Base-by-base conservation (phyloP, 2,329 filamentous ascomycete genomes). In the Cladobotryum protrusum region DNA sequence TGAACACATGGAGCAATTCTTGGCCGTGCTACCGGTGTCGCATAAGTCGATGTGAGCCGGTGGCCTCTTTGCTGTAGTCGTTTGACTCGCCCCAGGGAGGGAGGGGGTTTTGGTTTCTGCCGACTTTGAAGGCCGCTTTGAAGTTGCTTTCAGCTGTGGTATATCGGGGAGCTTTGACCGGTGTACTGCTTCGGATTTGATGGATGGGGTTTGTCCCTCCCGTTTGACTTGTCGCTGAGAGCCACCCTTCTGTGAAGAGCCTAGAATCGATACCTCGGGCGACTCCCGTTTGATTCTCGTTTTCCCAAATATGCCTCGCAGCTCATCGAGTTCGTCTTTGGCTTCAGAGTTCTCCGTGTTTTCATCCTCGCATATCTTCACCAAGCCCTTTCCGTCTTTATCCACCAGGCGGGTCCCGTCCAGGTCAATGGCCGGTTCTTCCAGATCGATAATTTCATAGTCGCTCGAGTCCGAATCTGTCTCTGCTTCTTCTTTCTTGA, bases 361-460 rank as follows among this genome's bases (percentile, higher is more conserved):
- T 73, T 89, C 85, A 41, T 86, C 85, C 54, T 84, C 85, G 61
- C 89, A 93, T 1, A 93, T 81, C 58, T 81, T 86, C 53, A 92
- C 71, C 74, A 95, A 75, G 12, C 78, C 77, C 17, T 77, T 74
- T 0, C 86, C 88, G 47, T 85, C 78, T 8, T 72, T 71, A 60
- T 91, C 87, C 18, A 85, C 66, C 42, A 91, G 70, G 52, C 72
- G 76, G 47, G 72, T 77, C 1, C 86, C 85, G 57, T 89, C 74
- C 14, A 83, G 70, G 64, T 89, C 85, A 11, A 83, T 57, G 1
- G 80, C 81, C 48, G 82, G 80, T 33, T 69, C 72, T n/a, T 59
- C 70, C 49, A 55, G 43, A n/a, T 60, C 71, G 2, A 56, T 71
- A 53, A 75, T 73, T 32, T 80, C 76, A 53, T 75, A 72, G 11